phyloP scores from a whole-genome alignment of 2,329 filamentous ascomycete species.

The Fusarium subtropicale region DNA sequence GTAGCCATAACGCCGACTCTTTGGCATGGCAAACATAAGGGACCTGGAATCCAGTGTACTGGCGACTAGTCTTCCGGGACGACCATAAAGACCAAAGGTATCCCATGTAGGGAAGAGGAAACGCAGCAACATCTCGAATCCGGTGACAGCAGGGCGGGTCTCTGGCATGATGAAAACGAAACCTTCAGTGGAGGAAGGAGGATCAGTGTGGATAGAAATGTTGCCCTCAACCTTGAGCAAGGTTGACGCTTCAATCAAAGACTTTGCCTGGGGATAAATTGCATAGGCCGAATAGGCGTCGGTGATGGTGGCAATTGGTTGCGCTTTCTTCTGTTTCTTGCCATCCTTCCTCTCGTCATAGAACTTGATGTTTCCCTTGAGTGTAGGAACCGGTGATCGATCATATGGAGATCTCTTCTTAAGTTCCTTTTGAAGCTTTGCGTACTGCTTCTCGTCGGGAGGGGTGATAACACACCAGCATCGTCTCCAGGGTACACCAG shows the following conservation, averaged over 20 bases:
- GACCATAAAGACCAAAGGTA: slow-evolving; percentile 89
- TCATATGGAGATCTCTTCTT: slow-evolving; percentile 89
- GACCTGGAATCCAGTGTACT: slow-evolving; percentile 88
- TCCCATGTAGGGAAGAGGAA: slow-evolving; percentile 96
- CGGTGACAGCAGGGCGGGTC: slow-evolving; percentile 87
- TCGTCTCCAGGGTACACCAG: slow-evolving; percentile 93
- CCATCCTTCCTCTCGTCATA: slow-evolving; percentile 81
- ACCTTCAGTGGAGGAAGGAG: slow-evolving; percentile 83
- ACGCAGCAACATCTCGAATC: slow-evolving; percentile 94
- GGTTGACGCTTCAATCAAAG: slow-evolving; percentile 92
- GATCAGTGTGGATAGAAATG: slow-evolving; percentile 85
- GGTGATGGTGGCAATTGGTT: slow-evolving; percentile 90
- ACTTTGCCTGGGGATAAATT: slow-evolving; percentile 94
- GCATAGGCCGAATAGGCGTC: slow-evolving; percentile 94
- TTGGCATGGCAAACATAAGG: slow-evolving; percentile 98
- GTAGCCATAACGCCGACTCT: slow-evolving; percentile 87
- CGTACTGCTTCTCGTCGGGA: slow-evolving; percentile 91
- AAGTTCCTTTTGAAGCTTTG: slow-evolving; percentile 83
- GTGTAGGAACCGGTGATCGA: slow-evolving; percentile 70
- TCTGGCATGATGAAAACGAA: slow-evolving; percentile 99
- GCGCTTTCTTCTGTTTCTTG: slow-evolving; percentile 91
- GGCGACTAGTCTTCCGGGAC: slow-evolving; percentile 85
- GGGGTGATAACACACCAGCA: slow-evolving; percentile 97
- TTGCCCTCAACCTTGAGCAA: slow-evolving; percentile 92
- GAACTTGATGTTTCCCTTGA: slow-evolving; percentile 94